Base-by-base conservation (phyloP, 2,329 filamentous ascomycete genomes). In the Claviceps humidiphila region DNA sequence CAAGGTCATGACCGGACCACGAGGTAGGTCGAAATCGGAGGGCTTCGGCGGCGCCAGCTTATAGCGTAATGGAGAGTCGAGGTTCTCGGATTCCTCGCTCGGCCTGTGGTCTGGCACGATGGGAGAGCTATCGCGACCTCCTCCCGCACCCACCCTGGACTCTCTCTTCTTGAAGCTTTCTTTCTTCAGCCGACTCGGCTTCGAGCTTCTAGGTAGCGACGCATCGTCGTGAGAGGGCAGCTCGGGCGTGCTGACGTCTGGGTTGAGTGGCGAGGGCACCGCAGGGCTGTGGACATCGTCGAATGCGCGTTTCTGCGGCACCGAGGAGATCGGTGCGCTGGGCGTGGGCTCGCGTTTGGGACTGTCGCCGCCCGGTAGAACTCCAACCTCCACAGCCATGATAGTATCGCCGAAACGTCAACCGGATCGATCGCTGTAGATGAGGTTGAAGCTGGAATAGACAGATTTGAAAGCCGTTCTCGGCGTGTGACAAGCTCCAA, bases 211-310 rank as follows among this genome's bases (percentile, higher is more conserved):
- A n/a, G 59, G 51, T 22, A 65, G 65, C 9, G 60, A 55, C 57
- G 72, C 74, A 58, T 80, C 76, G 39, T 77, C 74, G 13, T 66
- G 63, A 14, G 65, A 61, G 22, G 67, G 66, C 2, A 66, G 60
- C 51, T 70, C 71, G 43, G 63, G 63, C 9, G 64, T 59, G 55
- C 64, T 78, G 56, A 75, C 74, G 46, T 84, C 80, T 47, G 82
- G 81, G 59, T 89, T 89, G 56, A 90, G 76, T 30, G 85, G 85
- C 11, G 86, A 90, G 2, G 85, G 81, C 2, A 89, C 74, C 13
- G 81, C 75, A 4, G 86, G 85, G 55, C 76, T 76, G 66, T 89
- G 82, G 62, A 80, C 80, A 60, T 87, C 84, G 55, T 86, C 83
- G 34, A 85, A 73, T 22, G 73, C 70, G 54, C 83, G 81, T 61